These are phyloP conservation scores for Rubroshorea leprosula DNA, from an alignment of 345 rosid genomes.

Conservation along the genomic window DNA sequence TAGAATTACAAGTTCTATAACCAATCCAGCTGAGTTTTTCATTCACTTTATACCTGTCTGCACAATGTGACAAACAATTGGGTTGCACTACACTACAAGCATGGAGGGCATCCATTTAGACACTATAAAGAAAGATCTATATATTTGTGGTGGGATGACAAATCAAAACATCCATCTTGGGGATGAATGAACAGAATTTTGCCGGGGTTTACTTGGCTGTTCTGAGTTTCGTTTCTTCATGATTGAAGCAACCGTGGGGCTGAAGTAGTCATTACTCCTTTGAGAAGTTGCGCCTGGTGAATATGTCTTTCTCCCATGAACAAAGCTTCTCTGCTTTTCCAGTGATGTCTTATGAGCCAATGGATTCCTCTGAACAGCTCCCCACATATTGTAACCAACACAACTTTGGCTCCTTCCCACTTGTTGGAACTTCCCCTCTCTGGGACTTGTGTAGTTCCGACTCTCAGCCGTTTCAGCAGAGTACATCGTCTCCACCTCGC, in stretches of 20 bases:
- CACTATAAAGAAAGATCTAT: too few relatives aligned
- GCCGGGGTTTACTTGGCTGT: constrained; percentile 38
- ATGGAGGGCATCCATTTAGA: too few relatives aligned
- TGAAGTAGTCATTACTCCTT: constrained; percentile 84
- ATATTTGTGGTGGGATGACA: too few relatives aligned
- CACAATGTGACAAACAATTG: too few relatives aligned
- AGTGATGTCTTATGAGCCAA: too few relatives aligned
- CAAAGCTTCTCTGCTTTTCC: too few relatives aligned
- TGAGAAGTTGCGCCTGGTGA: constrained; percentile 85
- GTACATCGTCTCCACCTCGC: constrained; percentile 94
- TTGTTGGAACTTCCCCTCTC: constrained; percentile 55
- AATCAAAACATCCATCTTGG: constrained; percentile 81
- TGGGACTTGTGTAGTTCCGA: constrained; percentile 78
- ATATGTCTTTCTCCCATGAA: constrained; percentile 64
- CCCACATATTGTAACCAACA: constrained; percentile 75
- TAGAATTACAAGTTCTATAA: too few relatives aligned
- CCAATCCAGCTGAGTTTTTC: too few relatives aligned
- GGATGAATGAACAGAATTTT: constrained; percentile 54
- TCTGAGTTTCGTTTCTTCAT: constrained; percentile 75
- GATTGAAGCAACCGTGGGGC: constrained; percentile 86
- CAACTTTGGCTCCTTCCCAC: constrained; percentile 93
- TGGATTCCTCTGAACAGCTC: constrained; percentile 44
- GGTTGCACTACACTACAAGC: too few relatives aligned
- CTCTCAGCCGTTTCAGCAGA: constrained; percentile 98
- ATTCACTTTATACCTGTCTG: too few relatives aligned